Conservation (phyloP, 2,329 filamentous ascomycete genomes). For the Geosmithia flava region DNA sequence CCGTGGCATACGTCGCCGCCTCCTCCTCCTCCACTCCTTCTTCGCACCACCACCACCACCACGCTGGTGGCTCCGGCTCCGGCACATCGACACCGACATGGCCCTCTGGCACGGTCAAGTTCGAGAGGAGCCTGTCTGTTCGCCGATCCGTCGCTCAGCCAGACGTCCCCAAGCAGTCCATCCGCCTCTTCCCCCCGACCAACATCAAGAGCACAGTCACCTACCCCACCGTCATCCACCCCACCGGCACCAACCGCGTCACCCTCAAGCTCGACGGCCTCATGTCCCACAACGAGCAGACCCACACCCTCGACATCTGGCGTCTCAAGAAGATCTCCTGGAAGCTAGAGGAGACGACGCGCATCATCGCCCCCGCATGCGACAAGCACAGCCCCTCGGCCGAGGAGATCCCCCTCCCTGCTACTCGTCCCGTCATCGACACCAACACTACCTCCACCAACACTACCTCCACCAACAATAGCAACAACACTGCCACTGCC, state of each 20-base stretch:
- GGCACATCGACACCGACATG: conserved; percentile 1
- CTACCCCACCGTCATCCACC: conserved; percentile 73
- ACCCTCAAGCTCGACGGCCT: conserved; percentile 79
- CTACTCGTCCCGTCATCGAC: not conserved
- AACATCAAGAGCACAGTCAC: conserved; percentile 81
- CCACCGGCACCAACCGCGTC: conserved; percentile 70
- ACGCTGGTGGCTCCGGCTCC: not conserved
- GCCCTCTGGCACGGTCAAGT: conserved; percentile 32
- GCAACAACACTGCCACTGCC: too few relatives aligned
- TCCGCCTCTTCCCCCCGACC: conserved; percentile 92
- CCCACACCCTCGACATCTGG: conserved; percentile 69
- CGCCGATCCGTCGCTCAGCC: conserved; percentile 65
- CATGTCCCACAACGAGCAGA: conserved; percentile 53
- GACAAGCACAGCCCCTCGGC: conserved; percentile 45
- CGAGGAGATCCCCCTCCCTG: not conserved
- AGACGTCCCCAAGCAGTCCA: conserved; percentile 72
- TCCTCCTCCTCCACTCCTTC: conserved; percentile 24
- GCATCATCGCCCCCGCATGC: conserved; percentile 70
- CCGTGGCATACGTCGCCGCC: conserved; percentile 46
- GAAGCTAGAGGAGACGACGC: conserved; percentile 82
- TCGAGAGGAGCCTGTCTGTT: conserved; percentile 58
- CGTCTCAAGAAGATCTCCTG: conserved; percentile 83
- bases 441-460: too few relatives aligned
- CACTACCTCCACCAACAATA: too few relatives aligned
- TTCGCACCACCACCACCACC: conserved; percentile 1